Conservation (phyloP, 441 rosid genomes). For the Pelargonium cotyledonis region DNA sequence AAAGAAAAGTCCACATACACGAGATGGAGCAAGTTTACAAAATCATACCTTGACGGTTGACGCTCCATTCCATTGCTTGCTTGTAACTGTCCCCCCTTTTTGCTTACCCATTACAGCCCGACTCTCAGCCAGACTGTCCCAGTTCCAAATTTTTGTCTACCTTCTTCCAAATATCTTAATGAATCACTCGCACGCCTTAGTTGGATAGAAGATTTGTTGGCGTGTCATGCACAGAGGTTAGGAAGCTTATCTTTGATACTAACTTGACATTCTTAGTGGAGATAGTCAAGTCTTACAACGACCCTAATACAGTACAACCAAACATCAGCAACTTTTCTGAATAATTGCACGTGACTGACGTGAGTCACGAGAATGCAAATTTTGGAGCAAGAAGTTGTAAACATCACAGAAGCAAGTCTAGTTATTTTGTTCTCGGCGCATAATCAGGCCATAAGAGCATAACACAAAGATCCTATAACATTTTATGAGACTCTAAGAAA, state of each 20-base stretch:
- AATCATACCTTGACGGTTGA: conserved; percentile 35
- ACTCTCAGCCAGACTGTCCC: conserved; percentile 3
- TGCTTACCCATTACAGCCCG: conserved; percentile 33
- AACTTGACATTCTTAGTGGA: conserved; percentile 5
- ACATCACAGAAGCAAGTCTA: no score
- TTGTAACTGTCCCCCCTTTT: conserved; percentile 31
- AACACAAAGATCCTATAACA: no score
- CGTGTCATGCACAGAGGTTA: conserved; percentile 1
- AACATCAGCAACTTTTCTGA: not conserved
- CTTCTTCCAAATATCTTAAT: conserved; percentile 8
- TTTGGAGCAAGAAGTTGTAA: no score
- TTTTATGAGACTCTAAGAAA: no score
- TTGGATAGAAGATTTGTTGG: conserved; percentile 11
- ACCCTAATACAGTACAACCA: not conserved
- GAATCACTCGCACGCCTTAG: conserved; percentile 12
- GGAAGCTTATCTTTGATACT: not conserved
- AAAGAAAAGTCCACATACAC: not conserved
- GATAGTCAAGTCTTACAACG: not conserved
- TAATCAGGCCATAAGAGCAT: no score
- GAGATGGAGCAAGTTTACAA: not conserved
- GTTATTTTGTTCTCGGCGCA: no score
- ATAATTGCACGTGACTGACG: not conserved
- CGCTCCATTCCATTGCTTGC: conserved; percentile 30
- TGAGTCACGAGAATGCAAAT: no score
- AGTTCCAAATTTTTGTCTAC: not conserved